Evolutionary conservation across 164 flowering plant species (phyloP).

Genomic region (Stephania yunnanensis): DNA sequence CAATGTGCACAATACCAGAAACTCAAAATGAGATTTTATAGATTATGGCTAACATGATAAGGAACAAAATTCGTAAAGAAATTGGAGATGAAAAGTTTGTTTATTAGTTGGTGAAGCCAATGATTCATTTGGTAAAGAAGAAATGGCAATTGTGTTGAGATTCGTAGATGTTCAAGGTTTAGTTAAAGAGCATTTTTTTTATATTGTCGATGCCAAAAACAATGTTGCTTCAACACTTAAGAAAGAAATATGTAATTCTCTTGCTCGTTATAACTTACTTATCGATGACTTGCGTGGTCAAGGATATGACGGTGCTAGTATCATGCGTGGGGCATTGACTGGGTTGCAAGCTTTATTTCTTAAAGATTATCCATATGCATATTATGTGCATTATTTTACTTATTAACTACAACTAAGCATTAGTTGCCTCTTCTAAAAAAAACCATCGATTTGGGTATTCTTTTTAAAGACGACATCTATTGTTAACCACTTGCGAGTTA

Average conservation of each 20-base stretch:
- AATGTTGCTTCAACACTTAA: neutral
- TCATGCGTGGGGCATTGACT: neutral
- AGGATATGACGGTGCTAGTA: constrained; percentile 1
- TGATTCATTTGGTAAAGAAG: constrained; percentile 15
- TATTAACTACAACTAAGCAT: neutral
- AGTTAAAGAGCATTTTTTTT: constrained; percentile 6
- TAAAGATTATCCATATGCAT: no score
- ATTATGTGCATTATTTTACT: neutral
- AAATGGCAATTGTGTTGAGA: constrained; percentile 17
- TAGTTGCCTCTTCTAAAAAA: neutral
- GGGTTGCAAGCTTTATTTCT: no score
- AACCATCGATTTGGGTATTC: neutral
- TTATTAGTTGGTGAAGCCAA: constrained; percentile 19
- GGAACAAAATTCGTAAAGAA: neutral
- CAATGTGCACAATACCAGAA: constrained; percentile 1
- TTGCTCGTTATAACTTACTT: neutral
- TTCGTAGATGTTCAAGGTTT: constrained; percentile 18
- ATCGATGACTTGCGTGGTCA: neutral
- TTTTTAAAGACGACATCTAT: neutral
- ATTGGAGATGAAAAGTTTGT: constrained; percentile 15
- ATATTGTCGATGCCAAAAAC: neutral
- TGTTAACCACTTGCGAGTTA: neutral
- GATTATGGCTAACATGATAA: constrained; percentile 7
- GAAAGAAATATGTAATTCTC: neutral
- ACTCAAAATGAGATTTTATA: constrained; percentile 18